Evolutionary conservation across 2,329 filamentous ascomycete genomes (phyloP).

Genomic region (Periconia macrospinosa): DNA sequence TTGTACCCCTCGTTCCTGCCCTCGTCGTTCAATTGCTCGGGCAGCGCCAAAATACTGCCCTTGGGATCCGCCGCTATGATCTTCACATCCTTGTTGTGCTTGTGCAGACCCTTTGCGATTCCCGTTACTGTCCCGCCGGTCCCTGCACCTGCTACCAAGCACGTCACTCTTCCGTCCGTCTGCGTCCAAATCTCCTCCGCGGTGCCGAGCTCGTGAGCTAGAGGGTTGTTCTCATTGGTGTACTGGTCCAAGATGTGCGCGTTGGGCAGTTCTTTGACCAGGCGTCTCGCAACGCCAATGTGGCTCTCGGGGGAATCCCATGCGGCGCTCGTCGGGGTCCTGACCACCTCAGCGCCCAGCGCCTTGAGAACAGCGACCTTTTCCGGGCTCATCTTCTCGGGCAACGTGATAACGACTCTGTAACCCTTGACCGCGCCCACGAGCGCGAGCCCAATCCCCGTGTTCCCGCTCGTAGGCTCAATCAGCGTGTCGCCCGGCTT

Average conservation of each 20-base stretch:
- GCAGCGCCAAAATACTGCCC: slow-evolving; percentile 86
- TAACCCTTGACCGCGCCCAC: slow-evolving; percentile 96
- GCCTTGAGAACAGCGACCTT: slow-evolving; percentile 95
- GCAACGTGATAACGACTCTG: slow-evolving; percentile 97
- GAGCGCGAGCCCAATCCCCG: slow-evolving; percentile 92
- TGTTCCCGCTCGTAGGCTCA: slow-evolving; percentile 97
- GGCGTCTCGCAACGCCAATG: slow-evolving; percentile 86
- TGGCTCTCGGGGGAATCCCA: slow-evolving; percentile 95
- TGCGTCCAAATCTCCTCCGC: slow-evolving; percentile 96
- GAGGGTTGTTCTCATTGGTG: slow-evolving; percentile 84
- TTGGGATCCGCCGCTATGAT: slow-evolving; percentile 91
- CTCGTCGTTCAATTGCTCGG: slow-evolving; percentile 76
- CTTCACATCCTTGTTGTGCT: slow-evolving; percentile 83
- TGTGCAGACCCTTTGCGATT: slow-evolving; percentile 79
- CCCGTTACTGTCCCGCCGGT: slow-evolving; percentile 96
- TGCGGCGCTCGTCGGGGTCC: slow-evolving; percentile 92
- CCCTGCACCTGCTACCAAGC: slow-evolving; percentile 86
- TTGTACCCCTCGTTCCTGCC: slow-evolving; percentile 87
- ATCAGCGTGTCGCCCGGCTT: slow-evolving; percentile 97
- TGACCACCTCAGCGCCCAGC: slow-evolving; percentile 94
- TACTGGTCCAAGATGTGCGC: slow-evolving; percentile 98
- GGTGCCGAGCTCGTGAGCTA: slow-evolving; percentile 91
- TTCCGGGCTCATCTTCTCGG: slow-evolving; percentile 99
- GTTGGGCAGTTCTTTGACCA: slow-evolving; percentile 95
- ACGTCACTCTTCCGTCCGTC: slow-evolving; percentile 78